These are phyloP conservation scores for Lachnellula cervina DNA, from an alignment of 2,329 filamentous ascomycete genomes.

Conservation along the genomic window DNA sequence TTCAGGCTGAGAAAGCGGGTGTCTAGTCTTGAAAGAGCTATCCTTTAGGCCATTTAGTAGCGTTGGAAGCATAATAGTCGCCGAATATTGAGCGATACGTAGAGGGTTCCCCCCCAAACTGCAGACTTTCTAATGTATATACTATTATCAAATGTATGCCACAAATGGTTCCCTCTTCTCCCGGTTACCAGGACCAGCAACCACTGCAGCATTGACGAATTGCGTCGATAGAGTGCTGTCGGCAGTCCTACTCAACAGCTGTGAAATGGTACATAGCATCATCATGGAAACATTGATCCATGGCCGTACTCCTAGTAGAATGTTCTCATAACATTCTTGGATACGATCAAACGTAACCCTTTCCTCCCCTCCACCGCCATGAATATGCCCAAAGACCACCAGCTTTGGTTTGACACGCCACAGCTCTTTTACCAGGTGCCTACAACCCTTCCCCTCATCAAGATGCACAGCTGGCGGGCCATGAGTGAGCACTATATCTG, in stretches of 20 bases:
- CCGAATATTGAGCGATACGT: too few relatives aligned
- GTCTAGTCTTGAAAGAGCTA: too few relatives aligned
- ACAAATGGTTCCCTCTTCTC: neutral
- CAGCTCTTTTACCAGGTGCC: neutral
- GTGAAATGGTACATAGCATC: neutral
- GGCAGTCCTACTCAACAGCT: neutral
- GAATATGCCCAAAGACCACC: conserved; percentile 2
- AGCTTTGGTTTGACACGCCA: neutral
- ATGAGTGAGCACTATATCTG: conserved; percentile 3
- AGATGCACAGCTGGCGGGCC: conserved; percentile 2
- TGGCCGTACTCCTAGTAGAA: neutral
- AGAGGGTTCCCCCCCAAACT: too few relatives aligned
- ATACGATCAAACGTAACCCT: neutral
- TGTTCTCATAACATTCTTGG: neutral
- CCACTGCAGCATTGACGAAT: neutral
- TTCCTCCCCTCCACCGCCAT: neutral
- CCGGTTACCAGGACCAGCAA: neutral
- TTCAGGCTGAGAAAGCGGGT: too few relatives aligned
- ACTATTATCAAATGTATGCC: neutral
- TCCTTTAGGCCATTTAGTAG: too few relatives aligned
- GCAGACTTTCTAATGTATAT: too few relatives aligned
- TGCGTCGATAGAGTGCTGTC: neutral
- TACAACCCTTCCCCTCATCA: neutral
- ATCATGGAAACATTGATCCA: neutral
- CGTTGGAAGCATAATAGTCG: too few relatives aligned